A percentile compares a stretch with the other conserved stretches of the same genome.
Conservation (phyloP, 306 rosid genomes). For the Canavalia gladiata region DNA sequence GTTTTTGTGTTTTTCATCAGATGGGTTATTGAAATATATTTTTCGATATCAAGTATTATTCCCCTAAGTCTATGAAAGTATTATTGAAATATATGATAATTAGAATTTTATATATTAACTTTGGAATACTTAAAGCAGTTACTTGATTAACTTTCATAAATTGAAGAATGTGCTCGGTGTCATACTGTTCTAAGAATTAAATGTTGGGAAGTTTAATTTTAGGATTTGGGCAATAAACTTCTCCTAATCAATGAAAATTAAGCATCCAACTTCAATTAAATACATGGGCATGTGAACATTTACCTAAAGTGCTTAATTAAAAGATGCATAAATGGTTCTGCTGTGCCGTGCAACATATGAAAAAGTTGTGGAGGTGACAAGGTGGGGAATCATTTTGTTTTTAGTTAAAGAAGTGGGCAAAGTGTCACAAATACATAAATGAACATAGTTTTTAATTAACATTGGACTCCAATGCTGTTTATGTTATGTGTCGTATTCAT, state of each 20-base stretch:
- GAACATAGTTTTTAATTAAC: background rate
- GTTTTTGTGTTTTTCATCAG: too few species aligned
- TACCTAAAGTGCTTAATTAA: background rate
- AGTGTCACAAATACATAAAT: background rate
- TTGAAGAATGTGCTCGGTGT: too few species aligned
- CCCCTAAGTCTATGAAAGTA: too few species aligned
- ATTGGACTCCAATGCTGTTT: background rate
- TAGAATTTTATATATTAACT: too few species aligned
- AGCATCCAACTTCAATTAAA: background rate
- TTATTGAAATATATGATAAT: too few species aligned
- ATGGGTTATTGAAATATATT: too few species aligned
- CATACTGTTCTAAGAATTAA: too few species aligned
- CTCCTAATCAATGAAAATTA: background rate
- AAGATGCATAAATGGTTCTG: background rate
- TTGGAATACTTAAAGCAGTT: too few species aligned
- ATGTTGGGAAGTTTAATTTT: too few species aligned
- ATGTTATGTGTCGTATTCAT: background rate
- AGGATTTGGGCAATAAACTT: too few species aligned
- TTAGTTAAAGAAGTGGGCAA: background rate
- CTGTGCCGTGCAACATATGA: background rate
- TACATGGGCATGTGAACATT: background rate
- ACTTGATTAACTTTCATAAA: too few species aligned
- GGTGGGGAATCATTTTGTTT: background rate
- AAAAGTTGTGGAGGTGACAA: background rate
- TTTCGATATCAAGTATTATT: too few species aligned